Base-by-base conservation (phyloP, 495 filamentous ascomycete genomes). In the Penicillium fimorum region DNA sequence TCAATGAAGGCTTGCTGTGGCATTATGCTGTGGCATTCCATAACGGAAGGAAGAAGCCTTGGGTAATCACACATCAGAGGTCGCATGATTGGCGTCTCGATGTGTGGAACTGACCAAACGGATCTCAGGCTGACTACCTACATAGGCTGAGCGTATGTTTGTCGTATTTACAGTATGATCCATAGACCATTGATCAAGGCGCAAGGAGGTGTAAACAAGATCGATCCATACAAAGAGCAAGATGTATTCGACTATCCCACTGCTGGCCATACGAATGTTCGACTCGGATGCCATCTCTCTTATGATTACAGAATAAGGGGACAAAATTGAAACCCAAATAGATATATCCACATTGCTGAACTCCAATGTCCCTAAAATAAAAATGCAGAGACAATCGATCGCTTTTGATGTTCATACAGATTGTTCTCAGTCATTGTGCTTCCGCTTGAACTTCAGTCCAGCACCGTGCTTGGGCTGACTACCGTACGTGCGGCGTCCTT, bases 401-500 rank as follows among this genome's bases (percentile, higher is more conserved):
- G 59, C 60, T 65, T 62, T 63, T 65, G 59, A 58, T 51, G 51
- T 50, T 64, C 62, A 58, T 64, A 60, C 60, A 62, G 42, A 47
- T 46, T 54, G 32, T 42, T 47, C 47, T 60, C 48, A 69, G 60
- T 74, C 61, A 25, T 69, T 59, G 51, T 64, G 62, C 61, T 73
- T 74, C 38, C 78, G 75, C 68, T 81, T 78, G 65, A 79, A 81
- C 58, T 73, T 74, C 61, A 70, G 53, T 40, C 71, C 73, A 56
- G 70, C 71, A 50, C 70, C 60, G 37, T 70, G 77, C 53, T 70
- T 74, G 24, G 81, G 82, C 71, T 88, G 85, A 63, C 83, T 86
- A 40, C 94, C 93, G 73, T 97, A 97, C 7, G 82, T 80, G 62
- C 93, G 85, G 63, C 92, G 80, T 10, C 84, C 85, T 60, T 83